phyloP scores from a whole-genome alignment of 1,139 yeast genomes.

The Nakaseomyces glabratus region DNA sequence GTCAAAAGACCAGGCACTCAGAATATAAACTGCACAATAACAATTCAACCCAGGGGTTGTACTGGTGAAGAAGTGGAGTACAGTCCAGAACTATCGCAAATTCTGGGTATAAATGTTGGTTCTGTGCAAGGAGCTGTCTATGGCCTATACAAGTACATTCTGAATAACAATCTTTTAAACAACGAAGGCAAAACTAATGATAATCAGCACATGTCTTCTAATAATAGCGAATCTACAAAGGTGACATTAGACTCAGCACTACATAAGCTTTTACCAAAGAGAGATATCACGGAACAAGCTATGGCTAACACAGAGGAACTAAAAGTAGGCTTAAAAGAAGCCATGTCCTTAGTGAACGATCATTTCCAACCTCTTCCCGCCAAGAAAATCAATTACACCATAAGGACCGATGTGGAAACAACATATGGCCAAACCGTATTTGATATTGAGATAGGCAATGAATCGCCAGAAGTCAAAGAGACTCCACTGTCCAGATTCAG shows the following conservation, averaged over 20 bases:
- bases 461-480: conserved; percentile 3
- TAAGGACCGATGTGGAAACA: conserved; percentile 65
- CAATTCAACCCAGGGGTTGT: conserved; percentile 67
- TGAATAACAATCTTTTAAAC: conserved; percentile 24
- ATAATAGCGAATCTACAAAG: conserved; percentile 13
- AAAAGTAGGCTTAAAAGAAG: background rate
- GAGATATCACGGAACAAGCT: conserved; percentile 5
- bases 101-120: conserved; percentile 68
- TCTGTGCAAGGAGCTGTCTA: conserved; percentile 83
- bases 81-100: conserved; percentile 53
- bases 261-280: conserved; percentile 41
- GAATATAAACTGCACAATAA: conserved; percentile 61
- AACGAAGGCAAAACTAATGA: conserved; percentile 14
- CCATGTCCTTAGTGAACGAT: conserved; percentile 42
- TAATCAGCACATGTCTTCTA: conserved; percentile 10
- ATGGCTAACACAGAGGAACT: background rate
- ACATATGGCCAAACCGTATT: conserved; percentile 74
- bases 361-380: conserved; percentile 70
- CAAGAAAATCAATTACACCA: conserved; percentile 60
- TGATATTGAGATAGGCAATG: conserved; percentile 51
- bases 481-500: conserved; percentile 38
- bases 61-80: conserved; percentile 56
- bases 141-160: conserved; percentile 73
- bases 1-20: conserved; percentile 67
- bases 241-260: conserved; percentile 52